phyloP scores from a whole-genome alignment of 179 eudicot species.

The Carnegiea gigantea region DNA sequence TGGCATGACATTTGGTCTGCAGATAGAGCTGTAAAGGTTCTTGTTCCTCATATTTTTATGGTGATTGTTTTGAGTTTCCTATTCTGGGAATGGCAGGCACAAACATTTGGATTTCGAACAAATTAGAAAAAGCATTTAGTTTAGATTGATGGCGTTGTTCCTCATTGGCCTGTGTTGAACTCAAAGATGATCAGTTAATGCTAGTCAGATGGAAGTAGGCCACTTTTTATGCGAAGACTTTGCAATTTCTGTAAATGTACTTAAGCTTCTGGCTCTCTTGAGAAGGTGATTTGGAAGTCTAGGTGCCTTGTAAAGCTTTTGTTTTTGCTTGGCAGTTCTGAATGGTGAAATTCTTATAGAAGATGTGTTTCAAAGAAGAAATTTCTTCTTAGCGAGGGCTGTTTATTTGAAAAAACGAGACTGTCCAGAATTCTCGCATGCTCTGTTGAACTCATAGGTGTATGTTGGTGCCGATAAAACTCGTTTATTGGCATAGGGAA shows the following conservation, averaged over 20 bases:
- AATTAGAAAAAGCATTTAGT: neutral
- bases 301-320: neutral
- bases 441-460: neutral
- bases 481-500: neutral
- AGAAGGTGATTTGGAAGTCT: neutral
- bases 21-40: too few relatives aligned
- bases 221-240: too few relatives aligned
- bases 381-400: neutral
- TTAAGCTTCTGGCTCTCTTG: neutral
- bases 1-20: neutral
- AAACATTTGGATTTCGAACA: too few relatives aligned
- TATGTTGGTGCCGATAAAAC: neutral
- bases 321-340: neutral
- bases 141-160: neutral
- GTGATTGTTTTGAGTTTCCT: too few relatives aligned
- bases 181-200: neutral
- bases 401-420: neutral
- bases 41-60: too few relatives aligned
- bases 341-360: neutral
- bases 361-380: neutral
- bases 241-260: neutral
- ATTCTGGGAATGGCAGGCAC: too few relatives aligned
- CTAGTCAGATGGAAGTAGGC: neutral
- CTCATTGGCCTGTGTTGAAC: neutral
- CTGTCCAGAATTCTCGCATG: neutral